Evolutionary conservation across 2,329 filamentous ascomycete genomes (phyloP), one percentile per base, ranked within the genome.

Genomic region (Colletotrichum musae): DNA sequence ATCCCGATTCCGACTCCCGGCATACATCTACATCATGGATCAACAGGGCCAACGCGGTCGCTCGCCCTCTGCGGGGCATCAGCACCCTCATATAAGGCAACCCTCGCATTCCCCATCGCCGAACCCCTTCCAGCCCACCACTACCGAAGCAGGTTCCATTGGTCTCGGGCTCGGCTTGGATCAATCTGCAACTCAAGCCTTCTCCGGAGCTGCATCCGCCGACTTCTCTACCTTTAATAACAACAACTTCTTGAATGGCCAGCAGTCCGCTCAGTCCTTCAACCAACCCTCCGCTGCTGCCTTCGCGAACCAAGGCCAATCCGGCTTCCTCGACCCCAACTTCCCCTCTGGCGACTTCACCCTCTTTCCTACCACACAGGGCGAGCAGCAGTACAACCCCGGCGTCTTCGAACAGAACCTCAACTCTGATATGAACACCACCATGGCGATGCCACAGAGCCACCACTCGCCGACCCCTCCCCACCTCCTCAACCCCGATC

Each of bases 31-130:
- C 67, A 77, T 75, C 75, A 84, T 84, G 82, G 81, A 82, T 78
- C 81, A 82, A 73, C 79, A 81, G 72, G 75, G 74, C 75, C 80
- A 81, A 72, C 78, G 76, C 78, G 88, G 88, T 77, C 89, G 89
- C 77, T 91, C 90, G 74, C 88, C 86, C 73, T 91, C 90, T 76
- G 84, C 84, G 77, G 85, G 85, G 72, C 85, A 87, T 76, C 86
- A 88, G 76, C 81, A 81, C 77, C 79, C 84, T 83, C 86, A 89
- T 90, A 91, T 92, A 91, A 92, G 87, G 79, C 89, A 89, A 79
- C 67, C 67, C 48, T 87, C 83, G 73, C 89, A 89, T 80, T 91
- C 90, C 75, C 88, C 89, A 75, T 89, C 89, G 77, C 87, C 87
- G 78, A 86, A 81, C 80, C 84, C 84, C 74, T 88, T 86, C 75